Conservation (phyloP, 345 rosid species). For the Ailanthus altissimus region DNA sequence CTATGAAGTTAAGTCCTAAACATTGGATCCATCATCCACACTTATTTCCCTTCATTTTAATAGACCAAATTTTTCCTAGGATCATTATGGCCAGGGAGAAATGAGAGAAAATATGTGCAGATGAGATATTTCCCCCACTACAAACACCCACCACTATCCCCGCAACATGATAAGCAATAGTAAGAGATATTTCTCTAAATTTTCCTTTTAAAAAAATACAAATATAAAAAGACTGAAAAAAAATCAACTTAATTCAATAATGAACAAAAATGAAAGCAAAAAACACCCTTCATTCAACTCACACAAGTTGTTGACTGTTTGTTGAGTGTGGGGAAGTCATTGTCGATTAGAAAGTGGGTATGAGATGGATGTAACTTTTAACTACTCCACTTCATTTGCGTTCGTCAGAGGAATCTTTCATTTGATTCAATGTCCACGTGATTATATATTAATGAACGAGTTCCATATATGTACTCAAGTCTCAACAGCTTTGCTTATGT, state of each 20-base stretch:
- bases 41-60: not conserved
- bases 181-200: not conserved
- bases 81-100: conserved; percentile 1
- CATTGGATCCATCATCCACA: too few species aligned
- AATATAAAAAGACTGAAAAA: not conserved
- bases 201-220: not conserved
- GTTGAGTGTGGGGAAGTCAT: not conserved
- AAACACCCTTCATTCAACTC: not conserved
- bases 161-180: not conserved
- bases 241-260: too few species aligned
- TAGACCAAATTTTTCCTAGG: not conserved
- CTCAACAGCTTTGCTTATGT: too few species aligned
- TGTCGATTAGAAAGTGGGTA: not conserved
- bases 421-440: not conserved
- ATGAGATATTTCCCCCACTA: not conserved
- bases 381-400: not conserved
- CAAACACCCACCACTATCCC: not conserved
- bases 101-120: not conserved
- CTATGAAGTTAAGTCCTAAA: not conserved
- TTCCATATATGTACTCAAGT: too few species aligned
- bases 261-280: too few species aligned
- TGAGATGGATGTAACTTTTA: not conserved
- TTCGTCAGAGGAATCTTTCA: not conserved
- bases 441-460: not conserved
- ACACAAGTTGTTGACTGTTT: not conserved